Percentiles rank a stretch among this genome's conserved stretches.
Evolutionary conservation across 2,329 filamentous ascomycete genomes (phyloP).

Genomic region (Cryphonectria parasitica): DNA sequence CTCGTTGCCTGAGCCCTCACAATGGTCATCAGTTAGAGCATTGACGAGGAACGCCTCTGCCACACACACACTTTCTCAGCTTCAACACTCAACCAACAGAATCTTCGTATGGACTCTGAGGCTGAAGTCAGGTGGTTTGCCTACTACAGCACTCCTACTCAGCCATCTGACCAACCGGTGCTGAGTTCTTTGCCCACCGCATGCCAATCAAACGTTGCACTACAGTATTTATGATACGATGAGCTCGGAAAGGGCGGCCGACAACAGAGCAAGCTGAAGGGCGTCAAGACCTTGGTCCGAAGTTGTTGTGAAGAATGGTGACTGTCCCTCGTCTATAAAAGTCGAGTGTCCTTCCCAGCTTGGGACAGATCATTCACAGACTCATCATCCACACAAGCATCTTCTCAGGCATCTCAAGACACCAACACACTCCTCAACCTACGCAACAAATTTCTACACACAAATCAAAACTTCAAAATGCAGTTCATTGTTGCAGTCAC

Average conservation of each 20-base stretch:
- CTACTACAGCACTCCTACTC: neutral
- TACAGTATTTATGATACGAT: slow-evolving; percentile 15
- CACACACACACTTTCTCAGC: neutral
- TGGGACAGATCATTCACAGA: neutral
- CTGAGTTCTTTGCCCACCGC: slow-evolving; percentile 10
- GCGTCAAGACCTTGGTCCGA: neutral
- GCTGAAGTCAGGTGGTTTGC: neutral
- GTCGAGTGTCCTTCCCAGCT: neutral
- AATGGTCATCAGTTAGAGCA: neutral
- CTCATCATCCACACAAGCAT: slow-evolving; percentile 13
- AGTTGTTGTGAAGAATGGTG: neutral
- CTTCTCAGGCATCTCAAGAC: neutral
- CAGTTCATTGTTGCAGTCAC: slow-evolving; percentile 26
- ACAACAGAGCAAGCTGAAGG: slow-evolving; percentile 4
- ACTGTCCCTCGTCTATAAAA: slow-evolving; percentile 14
- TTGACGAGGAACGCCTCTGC: neutral
- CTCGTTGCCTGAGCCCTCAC: neutral
- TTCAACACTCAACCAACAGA: neutral
- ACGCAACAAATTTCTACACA: neutral
- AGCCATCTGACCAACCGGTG: slow-evolving; percentile 18
- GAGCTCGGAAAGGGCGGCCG: slow-evolving; percentile 21
- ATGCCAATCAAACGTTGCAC: slow-evolving; percentile 24
- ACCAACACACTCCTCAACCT: neutral
- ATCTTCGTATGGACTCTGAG: neutral
- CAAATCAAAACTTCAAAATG: slow-evolving; percentile 17